A percentile compares a stretch with the other conserved stretches of the same genome.
These are phyloP conservation scores for Suillus placidus DNA, from an alignment of 768 basidiomycete species.

Conservation along the genomic window DNA sequence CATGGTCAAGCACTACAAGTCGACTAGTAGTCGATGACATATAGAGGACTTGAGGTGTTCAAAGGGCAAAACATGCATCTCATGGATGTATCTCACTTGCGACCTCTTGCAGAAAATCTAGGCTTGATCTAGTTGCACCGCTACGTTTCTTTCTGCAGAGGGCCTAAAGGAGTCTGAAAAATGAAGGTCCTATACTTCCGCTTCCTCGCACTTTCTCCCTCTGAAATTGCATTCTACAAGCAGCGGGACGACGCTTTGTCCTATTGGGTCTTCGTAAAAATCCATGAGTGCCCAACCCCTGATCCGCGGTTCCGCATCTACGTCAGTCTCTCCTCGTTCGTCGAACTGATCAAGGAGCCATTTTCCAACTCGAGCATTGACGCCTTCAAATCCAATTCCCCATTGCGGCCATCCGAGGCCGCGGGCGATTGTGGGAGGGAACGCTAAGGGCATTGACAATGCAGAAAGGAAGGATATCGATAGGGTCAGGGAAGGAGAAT, in stretches of 20 bases:
- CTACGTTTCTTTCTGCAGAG: neutral
- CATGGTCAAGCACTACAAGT: neutral
- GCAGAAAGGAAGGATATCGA: conserved; percentile 85
- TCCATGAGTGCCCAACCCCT: conserved; percentile 81
- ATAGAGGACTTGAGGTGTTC: neutral
- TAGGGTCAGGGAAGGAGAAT: conserved; percentile 48
- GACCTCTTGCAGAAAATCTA: neutral
- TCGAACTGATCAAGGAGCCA: conserved; percentile 68
- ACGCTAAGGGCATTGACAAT: conserved; percentile 75
- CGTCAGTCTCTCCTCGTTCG: neutral
- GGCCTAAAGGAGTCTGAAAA: neutral
- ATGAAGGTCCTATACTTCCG: neutral
- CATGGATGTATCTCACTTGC: neutral
- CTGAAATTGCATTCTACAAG: conserved; percentile 80
- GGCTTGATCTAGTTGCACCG: neutral
- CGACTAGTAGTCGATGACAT: neutral
- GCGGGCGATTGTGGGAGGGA: conserved; percentile 74
- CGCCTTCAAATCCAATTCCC: conserved; percentile 83
- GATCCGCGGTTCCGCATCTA: conserved; percentile 42
- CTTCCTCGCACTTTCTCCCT: conserved; percentile 45
- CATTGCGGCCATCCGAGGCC: conserved; percentile 83
- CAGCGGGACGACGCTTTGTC: conserved; percentile 58
- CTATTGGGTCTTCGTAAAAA: conserved; percentile 62
- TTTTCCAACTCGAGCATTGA: conserved; percentile 71
- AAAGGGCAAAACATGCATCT: neutral